Percentiles rank a stretch among this genome's conserved stretches.
These are phyloP conservation scores for Trebouxia sp. DNA, from an alignment of 139 green algal species.

Conservation along the genomic window DNA sequence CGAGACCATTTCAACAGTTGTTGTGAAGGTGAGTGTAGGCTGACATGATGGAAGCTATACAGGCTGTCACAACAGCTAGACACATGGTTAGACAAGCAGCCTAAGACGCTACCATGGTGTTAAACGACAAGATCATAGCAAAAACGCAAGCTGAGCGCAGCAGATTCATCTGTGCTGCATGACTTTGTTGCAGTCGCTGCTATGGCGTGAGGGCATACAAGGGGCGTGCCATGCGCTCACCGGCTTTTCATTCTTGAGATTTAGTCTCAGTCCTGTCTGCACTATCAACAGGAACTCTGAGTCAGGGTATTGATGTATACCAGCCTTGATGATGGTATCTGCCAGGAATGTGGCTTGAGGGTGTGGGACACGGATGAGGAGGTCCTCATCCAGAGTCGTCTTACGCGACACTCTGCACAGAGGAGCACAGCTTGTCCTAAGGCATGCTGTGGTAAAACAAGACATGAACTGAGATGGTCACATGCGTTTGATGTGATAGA, in stretches of 20 bases:
- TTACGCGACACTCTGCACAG: constrained; percentile 11
- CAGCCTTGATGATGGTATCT: constrained; percentile 24
- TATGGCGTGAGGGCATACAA: background rate
- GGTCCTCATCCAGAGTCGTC: constrained; percentile 13
- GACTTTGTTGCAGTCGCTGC: background rate
- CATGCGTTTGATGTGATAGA: too few species aligned
- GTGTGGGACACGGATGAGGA: background rate
- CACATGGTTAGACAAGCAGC: too few species aligned
- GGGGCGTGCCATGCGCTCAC: background rate
- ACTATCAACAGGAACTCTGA: constrained; percentile 19
- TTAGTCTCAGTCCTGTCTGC: background rate
- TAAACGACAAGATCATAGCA: too few species aligned
- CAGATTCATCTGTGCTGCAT: background rate
- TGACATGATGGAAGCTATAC: too few species aligned
- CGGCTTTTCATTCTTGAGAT: constrained; percentile 15
- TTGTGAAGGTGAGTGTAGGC: too few species aligned
- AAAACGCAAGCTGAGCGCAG: too few species aligned
- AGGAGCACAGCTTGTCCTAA: background rate
- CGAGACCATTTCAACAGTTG: too few species aligned
- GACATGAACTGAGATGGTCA: too few species aligned
- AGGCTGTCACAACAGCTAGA: too few species aligned
- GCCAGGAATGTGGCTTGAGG: background rate
- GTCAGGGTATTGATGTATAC: constrained; percentile 6
- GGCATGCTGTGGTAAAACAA: too few species aligned
- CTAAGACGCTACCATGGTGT: too few species aligned